phyloP scores from a whole-genome alignment of 345 rosid species.

The Eucalyptus globulus region DNA sequence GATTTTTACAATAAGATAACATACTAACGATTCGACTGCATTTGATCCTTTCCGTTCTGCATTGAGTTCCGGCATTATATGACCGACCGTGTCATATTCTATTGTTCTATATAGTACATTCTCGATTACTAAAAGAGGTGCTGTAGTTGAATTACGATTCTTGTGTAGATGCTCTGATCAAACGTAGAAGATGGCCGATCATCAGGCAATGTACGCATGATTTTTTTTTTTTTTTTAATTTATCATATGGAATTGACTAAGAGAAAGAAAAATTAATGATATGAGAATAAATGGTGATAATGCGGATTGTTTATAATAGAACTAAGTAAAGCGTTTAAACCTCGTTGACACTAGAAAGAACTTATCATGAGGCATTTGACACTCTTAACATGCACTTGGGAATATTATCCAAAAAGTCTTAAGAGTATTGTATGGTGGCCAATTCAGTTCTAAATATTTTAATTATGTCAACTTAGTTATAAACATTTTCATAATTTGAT shows the following conservation, averaged over 20 bases:
- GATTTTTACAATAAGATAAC: neutral
- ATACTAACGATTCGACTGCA: neutral
- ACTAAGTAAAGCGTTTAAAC: neutral
- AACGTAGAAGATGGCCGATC: neutral
- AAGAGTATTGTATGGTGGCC: fast-evolving
- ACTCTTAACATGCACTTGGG: neutral
- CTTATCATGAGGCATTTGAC: neutral
- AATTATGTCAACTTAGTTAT: neutral
- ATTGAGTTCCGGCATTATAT: neutral
- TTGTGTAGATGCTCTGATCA: neutral
- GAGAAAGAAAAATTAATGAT: neutral
- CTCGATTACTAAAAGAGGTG: neutral
- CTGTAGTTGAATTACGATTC: neutral
- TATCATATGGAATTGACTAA: neutral
- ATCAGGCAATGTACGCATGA: neutral
- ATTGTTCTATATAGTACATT: neutral
- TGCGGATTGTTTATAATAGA: neutral
- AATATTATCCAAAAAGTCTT: neutral
- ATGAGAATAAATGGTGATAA: neutral
- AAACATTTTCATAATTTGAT: neutral
- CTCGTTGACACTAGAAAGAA: neutral
- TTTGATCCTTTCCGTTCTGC: neutral
- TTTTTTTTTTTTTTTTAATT: neutral
- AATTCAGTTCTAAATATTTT: fast-evolving
- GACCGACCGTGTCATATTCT: neutral